Percentiles rank a stretch among this genome's conserved stretches.
These are phyloP conservation scores for Exophiala sideris DNA, from an alignment of 2,329 filamentous ascomycete genomes.

Conservation along the genomic window DNA sequence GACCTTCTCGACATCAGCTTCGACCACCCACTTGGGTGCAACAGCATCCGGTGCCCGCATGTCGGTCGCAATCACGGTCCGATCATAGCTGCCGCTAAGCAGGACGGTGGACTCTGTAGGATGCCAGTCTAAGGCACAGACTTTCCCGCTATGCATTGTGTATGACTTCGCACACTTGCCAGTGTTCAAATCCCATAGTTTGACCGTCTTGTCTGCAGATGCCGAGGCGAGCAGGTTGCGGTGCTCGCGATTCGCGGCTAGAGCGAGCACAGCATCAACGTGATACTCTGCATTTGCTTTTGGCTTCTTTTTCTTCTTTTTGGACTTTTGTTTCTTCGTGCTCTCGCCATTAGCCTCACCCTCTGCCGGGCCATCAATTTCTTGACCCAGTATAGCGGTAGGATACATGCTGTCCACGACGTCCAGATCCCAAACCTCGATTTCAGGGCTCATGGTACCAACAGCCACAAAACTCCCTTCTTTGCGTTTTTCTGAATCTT, in stretches of 20 bases:
- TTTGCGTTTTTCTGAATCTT: slow-evolving; percentile 61
- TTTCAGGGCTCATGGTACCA: slow-evolving; percentile 96
- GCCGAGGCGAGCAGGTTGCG: slow-evolving; percentile 91
- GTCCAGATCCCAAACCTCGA: slow-evolving; percentile 97
- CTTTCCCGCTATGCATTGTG: slow-evolving; percentile 93
- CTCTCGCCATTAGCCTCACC: slow-evolving; percentile 38
- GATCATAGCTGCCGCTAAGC: slow-evolving; percentile 90
- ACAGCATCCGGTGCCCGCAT: slow-evolving; percentile 89
- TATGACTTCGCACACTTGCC: slow-evolving; percentile 94
- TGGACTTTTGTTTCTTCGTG: slow-evolving; percentile 59
- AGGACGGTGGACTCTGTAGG: slow-evolving; percentile 80
- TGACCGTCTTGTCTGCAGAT: slow-evolving; percentile 94
- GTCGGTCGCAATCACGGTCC: slow-evolving; percentile 88
- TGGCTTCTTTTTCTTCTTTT: slow-evolving; percentile 86
- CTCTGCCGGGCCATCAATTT: slow-evolving; percentile 48
- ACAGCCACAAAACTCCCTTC: slow-evolving; percentile 90
- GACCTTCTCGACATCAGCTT: slow-evolving; percentile 90
- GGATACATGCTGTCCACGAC: slow-evolving; percentile 97
- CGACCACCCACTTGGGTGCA: slow-evolving; percentile 82
- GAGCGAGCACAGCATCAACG: slow-evolving; percentile 85
- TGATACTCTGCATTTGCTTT: slow-evolving; percentile 91
- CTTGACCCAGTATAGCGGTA: slow-evolving; percentile 87
- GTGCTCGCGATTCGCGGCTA: slow-evolving; percentile 89
- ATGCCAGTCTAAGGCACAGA: slow-evolving; percentile 95
- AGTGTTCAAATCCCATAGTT: slow-evolving; percentile 95